Base-by-base conservation (phyloP, 495 filamentous ascomycete species). In the Aspergillus coremiiformis region DNA sequence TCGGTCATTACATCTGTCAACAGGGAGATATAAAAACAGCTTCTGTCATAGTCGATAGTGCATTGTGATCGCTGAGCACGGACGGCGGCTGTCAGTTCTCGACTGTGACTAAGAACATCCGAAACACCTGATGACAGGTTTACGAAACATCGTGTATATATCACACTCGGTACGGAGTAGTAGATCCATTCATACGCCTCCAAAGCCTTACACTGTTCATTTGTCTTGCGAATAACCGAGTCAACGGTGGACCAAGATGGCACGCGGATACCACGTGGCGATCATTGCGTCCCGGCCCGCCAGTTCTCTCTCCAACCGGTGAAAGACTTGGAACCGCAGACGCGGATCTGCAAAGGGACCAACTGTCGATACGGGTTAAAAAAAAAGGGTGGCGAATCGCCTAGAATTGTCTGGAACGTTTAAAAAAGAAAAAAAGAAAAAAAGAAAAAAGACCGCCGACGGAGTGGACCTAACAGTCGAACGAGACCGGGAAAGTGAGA, bases 221-320 rank as follows among this genome's bases (percentile, higher is more conserved):
- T 19, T 2, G 27, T 30, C 27, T 30, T 30, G 27, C 27, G 27
- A 30, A 30, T 37, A 10, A 23, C 35, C 9, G 12, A 3, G 19
- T 17, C 15, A 21, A 42, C 24, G 3, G 26, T 44, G 39, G 42
- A 24, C 5, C n/a, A 24, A 3, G 17, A n/a, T 49, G 19, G 20
- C 29, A 22, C 37, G 39, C 21, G 52, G 45, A 30, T 55, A 55
- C 29, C 27, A 45, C 47, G 24, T 23, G 26, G 45, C 30, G 19
- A 23, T 55, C 9, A 39, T 55, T 24, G 52, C 35, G 24, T 26
- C 47, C 20, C 10, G 46, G 23, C 49, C 27, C 39, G 26, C 12
- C 7, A 30, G 29, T 37, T 39, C 11, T 44, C 39, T n/a, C 19
- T 21, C 14, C 5, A 43, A 32, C 52, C 48, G 35, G 30, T 44